Evolutionary conservation across 306 rosid species (phyloP).

Genomic region (Mimosa bimucronata): DNA sequence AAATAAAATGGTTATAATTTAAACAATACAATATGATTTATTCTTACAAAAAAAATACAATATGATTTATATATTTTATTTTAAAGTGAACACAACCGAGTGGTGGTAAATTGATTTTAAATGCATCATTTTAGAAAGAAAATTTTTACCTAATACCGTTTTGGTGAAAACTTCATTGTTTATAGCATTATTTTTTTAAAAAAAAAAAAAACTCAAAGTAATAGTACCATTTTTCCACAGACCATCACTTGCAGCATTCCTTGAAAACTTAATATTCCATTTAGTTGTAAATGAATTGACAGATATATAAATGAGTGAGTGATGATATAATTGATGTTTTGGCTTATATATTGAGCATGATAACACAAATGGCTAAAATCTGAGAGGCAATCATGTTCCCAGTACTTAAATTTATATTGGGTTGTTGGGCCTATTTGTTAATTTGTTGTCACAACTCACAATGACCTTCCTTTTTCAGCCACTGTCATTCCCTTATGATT

Average conservation of each 20-base stretch:
- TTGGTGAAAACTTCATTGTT: background rate
- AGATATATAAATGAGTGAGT: background rate
- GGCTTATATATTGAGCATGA: background rate
- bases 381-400: background rate
- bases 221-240: background rate
- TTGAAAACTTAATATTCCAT: background rate
- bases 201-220: background rate
- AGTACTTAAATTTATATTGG: background rate
- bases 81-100: background rate
- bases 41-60: no score
- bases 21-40: no score
- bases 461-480: background rate
- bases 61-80: no score
- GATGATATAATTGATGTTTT: background rate
- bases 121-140: background rate
- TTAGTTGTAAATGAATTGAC: background rate
- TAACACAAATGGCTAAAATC: background rate
- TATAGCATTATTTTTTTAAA: background rate
- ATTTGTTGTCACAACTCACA: background rate
- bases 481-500: background rate
- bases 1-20: no score
- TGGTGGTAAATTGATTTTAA: background rate
- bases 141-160: background rate
- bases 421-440: constrained; percentile 1
- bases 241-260: background rate